phyloP scores from a whole-genome alignment of 2,329 filamentous ascomycete species.

The Talaromyces piceae region DNA sequence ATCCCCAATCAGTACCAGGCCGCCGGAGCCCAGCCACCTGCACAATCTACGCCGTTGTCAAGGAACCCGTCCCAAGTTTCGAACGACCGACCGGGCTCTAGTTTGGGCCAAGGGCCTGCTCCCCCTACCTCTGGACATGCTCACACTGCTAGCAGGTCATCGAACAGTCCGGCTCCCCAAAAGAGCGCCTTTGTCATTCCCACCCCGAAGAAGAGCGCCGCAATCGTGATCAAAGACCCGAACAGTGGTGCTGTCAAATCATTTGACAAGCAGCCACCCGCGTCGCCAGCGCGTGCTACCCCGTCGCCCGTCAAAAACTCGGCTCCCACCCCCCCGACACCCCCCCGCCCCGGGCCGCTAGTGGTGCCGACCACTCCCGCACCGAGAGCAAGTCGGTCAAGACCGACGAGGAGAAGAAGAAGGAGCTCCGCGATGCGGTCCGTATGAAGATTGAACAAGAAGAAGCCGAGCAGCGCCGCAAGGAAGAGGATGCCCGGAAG shows the following conservation, averaged over 20 bases:
- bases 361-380: slow-evolving; percentile 50
- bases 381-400: slow-evolving; percentile 65
- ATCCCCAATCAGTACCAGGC: slow-evolving; percentile 47
- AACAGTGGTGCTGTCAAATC: slow-evolving; percentile 69
- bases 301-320: slow-evolving; percentile 54
- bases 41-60: slow-evolving; percentile 65
- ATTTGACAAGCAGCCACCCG: slow-evolving; percentile 57
- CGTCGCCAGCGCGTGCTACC: slow-evolving; percentile 49
- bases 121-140: slow-evolving; percentile 39
- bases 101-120: slow-evolving; percentile 51
- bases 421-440: slow-evolving; percentile 58
- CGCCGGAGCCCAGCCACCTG: slow-evolving; percentile 37
- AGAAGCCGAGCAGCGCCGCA: slow-evolving; percentile 43
- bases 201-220: slow-evolving; percentile 58
- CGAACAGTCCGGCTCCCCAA: slow-evolving; percentile 52
- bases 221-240: slow-evolving; percentile 79
- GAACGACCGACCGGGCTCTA: slow-evolving; percentile 56
- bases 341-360: slow-evolving; percentile 64
- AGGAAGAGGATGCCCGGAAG: slow-evolving; percentile 41
- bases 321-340: slow-evolving; percentile 73
- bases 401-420: slow-evolving; percentile 72
- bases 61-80: slow-evolving; percentile 75
- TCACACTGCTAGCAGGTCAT: slow-evolving; percentile 48
- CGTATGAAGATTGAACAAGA: slow-evolving; percentile 50
- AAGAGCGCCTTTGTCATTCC: slow-evolving; percentile 59